Conservation (phyloP, 768 basidiomycete species). For the Lyophyllum atratum region DNA sequence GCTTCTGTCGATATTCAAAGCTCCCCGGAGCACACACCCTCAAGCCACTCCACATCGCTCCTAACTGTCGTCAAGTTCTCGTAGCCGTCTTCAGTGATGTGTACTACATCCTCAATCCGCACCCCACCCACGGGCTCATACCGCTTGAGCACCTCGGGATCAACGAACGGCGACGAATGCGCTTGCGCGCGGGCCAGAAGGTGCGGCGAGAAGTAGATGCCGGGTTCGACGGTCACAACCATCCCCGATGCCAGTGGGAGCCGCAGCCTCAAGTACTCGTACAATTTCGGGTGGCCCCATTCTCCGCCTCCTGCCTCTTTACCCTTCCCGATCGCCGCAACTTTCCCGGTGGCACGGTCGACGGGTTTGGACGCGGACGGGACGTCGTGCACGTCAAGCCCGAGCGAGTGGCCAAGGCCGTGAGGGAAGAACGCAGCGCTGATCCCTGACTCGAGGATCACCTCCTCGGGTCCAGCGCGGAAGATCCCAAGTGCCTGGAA, state of each 20-base stretch:
- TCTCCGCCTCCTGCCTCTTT: background rate
- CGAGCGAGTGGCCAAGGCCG: slow-evolving; percentile 88
- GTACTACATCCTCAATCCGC: slow-evolving; percentile 89
- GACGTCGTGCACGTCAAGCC: slow-evolving; percentile 94
- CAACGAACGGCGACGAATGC: slow-evolving; percentile 63
- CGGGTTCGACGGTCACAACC: slow-evolving; percentile 94
- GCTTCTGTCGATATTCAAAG: slow-evolving; percentile 24
- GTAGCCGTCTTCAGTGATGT: slow-evolving; percentile 71
- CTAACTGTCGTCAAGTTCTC: slow-evolving; percentile 86
- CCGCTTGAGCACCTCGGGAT: slow-evolving; percentile 64
- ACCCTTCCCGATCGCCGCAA: slow-evolving; percentile 14
- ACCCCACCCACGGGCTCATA: slow-evolving; percentile 91
- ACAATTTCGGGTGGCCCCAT: slow-evolving; percentile 64
- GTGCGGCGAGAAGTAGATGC: slow-evolving; percentile 83
- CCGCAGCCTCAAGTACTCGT: slow-evolving; percentile 78
- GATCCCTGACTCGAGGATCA: slow-evolving; percentile 75
- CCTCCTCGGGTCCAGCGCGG: slow-evolving; percentile 65
- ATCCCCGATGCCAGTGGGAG: slow-evolving; percentile 74
- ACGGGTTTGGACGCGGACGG: slow-evolving; percentile 79
- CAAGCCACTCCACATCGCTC: slow-evolving; percentile 83
- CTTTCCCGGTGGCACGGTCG: slow-evolving; percentile 52
- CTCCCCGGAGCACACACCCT: slow-evolving; percentile 76
- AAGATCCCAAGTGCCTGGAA: slow-evolving; percentile 89
- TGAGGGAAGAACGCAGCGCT: slow-evolving; percentile 93
- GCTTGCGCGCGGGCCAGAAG: slow-evolving; percentile 68